These are phyloP conservation scores for Nematocida sp. DNA, from an alignment of 371 early-diverging fungal species.

Conservation along the genomic window DNA sequence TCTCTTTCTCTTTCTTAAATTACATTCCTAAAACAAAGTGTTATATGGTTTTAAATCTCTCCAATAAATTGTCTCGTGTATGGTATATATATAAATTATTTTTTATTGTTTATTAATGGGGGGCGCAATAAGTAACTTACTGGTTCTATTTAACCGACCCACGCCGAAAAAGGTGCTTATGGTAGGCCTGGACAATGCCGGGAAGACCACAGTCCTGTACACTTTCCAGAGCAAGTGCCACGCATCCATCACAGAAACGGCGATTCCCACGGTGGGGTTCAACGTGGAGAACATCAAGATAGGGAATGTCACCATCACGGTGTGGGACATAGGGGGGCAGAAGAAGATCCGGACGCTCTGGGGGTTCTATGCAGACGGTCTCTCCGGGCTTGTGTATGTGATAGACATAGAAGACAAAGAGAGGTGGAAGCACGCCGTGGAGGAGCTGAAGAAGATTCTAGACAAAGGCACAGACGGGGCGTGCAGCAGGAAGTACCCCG, in stretches of 20 bases:
- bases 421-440: slow-evolving; percentile 76
- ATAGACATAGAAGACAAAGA: slow-evolving; percentile 83
- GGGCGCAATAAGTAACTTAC: slow-evolving; percentile 38
- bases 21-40: slow-evolving; percentile 8
- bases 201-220: slow-evolving; percentile 71
- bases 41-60: slow-evolving; percentile 3
- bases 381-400: slow-evolving; percentile 75
- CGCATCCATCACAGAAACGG: slow-evolving; percentile 66
- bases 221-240: slow-evolving; percentile 84
- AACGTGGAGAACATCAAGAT: slow-evolving; percentile 65
- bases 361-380: slow-evolving; percentile 63
- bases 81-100: slow-evolving; percentile 16
- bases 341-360: slow-evolving; percentile 65
- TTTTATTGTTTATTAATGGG: slow-evolving; percentile 51
- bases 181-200: slow-evolving; percentile 72
- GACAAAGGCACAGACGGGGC: slow-evolving; percentile 48
- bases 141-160: slow-evolving; percentile 23
- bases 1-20: slow-evolving; percentile 13
- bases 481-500: slow-evolving; percentile 46
- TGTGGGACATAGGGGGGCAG: slow-evolving; percentile 67
- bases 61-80: neutral
- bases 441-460: slow-evolving; percentile 63
- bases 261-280: slow-evolving; percentile 80
- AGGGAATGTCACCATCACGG: slow-evolving; percentile 61
- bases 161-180: slow-evolving; percentile 64